Base-by-base conservation (phyloP, 2,329 filamentous ascomycete species). In the Fusarium papillatum region DNA sequence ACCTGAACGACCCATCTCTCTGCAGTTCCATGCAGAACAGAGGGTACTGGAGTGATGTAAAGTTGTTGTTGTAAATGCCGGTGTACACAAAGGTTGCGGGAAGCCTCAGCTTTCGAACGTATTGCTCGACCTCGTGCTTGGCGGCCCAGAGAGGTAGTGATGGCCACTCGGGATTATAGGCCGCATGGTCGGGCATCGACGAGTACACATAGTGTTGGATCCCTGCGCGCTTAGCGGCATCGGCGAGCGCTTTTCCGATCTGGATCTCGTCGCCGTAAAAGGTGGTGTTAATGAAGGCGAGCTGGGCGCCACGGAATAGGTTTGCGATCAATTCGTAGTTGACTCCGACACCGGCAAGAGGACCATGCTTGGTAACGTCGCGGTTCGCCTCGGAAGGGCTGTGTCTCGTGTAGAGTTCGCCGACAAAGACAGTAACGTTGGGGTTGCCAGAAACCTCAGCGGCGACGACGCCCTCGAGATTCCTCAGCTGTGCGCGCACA, bases 51-150 rank as follows among this genome's bases (percentile, higher is more conserved):
- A 98, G 89, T 59, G 95, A 97, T 36, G 96, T 98, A 85, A 98
- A 99, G 83, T 99, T 98, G 86, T 98, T 98, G 88, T 98, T 98
- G 88, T 98, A 99, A 80, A 98, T 98, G 71, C 96, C 97, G 13
- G 96, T 95, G 84, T 98, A 98, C 76, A 98, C 93, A 83, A 98
- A 98, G 0, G 96, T 98, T 1, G 96, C 93, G 0, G 95, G 95
- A 14, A 98, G 88, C 13, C 93, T 93, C 48, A 98, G 90, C 82
- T 95, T 91, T 69, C 95, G 92, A 64, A 98, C 90, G 83, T 98
- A 98, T 66, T 97, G 94, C 85, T 98, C 97, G 50, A 98, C 94
- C 62, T 94, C 93, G 84, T 97, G 95, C 85, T 99, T 99, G 72
- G 93, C 93, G 7, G 94, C 93, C 96, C 97, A 99, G 65, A 98